Evolutionary conservation across 2,329 filamentous ascomycete species (phyloP).

Genomic region (Didymella glomerata): DNA sequence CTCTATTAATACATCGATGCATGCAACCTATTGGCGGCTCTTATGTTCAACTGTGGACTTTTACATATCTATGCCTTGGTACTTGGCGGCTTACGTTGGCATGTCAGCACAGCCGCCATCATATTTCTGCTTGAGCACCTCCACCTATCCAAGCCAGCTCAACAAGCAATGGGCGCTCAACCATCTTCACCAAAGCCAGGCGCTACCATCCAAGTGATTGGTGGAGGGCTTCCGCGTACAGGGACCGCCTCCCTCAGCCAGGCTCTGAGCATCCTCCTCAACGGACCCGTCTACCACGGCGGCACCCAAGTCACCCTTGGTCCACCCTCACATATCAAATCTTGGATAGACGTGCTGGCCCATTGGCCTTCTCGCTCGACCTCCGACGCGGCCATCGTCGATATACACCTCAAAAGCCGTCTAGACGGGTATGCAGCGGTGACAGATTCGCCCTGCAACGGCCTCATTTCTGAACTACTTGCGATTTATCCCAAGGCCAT

Average conservation of each 20-base stretch:
- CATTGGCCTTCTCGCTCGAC: not conserved
- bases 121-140: not conserved
- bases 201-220: not conserved
- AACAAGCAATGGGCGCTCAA: not conserved
- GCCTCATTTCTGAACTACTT: not conserved
- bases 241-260: slow-evolving; percentile 2
- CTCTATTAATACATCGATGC: not conserved
- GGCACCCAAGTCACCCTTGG: slow-evolving; percentile 4
- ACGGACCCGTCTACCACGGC: slow-evolving; percentile 6
- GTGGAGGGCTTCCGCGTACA: slow-evolving; percentile 2
- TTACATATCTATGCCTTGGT: not conserved
- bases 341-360: not conserved
- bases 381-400: not conserved
- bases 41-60: not conserved
- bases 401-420: not conserved
- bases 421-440: slow-evolving; percentile 6
- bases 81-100: slow-evolving; percentile 1
- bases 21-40: no score
- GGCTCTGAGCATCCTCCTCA: slow-evolving; percentile 5
- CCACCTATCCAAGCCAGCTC: not conserved
- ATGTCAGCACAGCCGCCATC: not conserved
- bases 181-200: not conserved
- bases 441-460: slow-evolving; percentile 2
- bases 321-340: slow-evolving; percentile 5
- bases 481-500: slow-evolving; percentile 1